These are phyloP conservation scores for Mycena galopus DNA, from an alignment of 768 basidiomycete species.

Conservation along the genomic window DNA sequence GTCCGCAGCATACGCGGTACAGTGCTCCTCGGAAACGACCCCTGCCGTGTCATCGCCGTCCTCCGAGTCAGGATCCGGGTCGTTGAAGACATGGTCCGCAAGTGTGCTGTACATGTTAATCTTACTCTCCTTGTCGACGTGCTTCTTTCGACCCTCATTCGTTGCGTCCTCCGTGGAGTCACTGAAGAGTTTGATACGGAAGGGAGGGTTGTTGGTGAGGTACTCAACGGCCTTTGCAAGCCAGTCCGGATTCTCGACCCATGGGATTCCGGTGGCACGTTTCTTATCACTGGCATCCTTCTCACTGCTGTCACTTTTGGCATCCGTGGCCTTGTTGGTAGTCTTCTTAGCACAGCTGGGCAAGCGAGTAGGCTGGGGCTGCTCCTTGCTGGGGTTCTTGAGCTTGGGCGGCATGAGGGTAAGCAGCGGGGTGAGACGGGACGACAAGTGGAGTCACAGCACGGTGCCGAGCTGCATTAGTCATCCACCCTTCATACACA, in stretches of 20 bases:
- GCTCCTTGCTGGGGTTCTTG: neutral
- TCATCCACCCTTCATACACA: neutral
- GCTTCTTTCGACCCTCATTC: neutral
- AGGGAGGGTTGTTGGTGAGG: no score
- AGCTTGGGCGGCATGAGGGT: neutral
- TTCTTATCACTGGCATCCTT: neutral
- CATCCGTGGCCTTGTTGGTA: neutral
- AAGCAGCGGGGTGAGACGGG: no score
- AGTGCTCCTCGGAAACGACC: neutral
- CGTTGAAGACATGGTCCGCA: no score
- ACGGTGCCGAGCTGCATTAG: neutral
- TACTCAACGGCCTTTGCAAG: neutral
- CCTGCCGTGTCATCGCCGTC: neutral
- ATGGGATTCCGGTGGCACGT: neutral
- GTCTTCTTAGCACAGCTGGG: neutral
- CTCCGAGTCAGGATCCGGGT: no score
- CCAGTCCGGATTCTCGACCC: neutral
- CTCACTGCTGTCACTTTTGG: no score
- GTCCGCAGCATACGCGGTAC: neutral
- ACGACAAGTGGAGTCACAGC: neutral
- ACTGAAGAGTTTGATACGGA: no score
- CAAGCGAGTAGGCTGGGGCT: no score
- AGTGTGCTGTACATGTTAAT: neutral
- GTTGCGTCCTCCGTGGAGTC: neutral
- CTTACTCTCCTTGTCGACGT: neutral